These are phyloP conservation scores for Lasiosphaeria ovina DNA, from an alignment of 495 filamentous ascomycete species.

Conservation along the genomic window DNA sequence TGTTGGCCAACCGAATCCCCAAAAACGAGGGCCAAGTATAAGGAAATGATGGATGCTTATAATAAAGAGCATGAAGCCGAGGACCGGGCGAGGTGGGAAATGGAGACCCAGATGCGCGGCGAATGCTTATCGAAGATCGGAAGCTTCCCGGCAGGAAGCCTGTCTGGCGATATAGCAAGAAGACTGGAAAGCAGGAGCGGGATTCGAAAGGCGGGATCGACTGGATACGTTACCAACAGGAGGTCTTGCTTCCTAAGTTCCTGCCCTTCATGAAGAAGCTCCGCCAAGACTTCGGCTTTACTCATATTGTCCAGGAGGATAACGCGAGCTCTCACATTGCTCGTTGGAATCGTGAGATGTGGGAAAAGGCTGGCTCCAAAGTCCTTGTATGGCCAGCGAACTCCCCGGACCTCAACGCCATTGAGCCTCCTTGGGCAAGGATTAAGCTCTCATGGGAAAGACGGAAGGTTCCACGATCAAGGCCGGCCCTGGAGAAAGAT, in stretches of 20 bases:
- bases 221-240: conserved; percentile 11
- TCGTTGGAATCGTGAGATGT: conserved; percentile 6
- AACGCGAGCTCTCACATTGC: conserved; percentile 5
- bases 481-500: not conserved
- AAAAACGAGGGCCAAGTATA: conserved; percentile 3
- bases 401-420: conserved; percentile 10
- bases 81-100: conserved; percentile 3
- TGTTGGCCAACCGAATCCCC: not conserved
- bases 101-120: not conserved
- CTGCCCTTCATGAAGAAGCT: conserved; percentile 7
- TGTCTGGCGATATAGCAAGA: conserved; percentile 4
- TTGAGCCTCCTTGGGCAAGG: conserved; percentile 9
- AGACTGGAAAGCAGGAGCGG: conserved; percentile 8
- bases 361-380: conserved; percentile 3
- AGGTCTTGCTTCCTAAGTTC: conserved; percentile 5
- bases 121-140: not conserved
- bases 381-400: conserved; percentile 6
- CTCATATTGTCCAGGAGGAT: conserved; percentile 11
- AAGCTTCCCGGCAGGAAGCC: not conserved
- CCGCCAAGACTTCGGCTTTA: not conserved
- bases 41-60: conserved; percentile 6
- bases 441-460: conserved; percentile 5
- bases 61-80: conserved; percentile 7
- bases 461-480: conserved; percentile 4
- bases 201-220: conserved; percentile 9